phyloP scores from a whole-genome alignment of 441 rosid genomes.

The Lagerstroemia fauriei region DNA sequence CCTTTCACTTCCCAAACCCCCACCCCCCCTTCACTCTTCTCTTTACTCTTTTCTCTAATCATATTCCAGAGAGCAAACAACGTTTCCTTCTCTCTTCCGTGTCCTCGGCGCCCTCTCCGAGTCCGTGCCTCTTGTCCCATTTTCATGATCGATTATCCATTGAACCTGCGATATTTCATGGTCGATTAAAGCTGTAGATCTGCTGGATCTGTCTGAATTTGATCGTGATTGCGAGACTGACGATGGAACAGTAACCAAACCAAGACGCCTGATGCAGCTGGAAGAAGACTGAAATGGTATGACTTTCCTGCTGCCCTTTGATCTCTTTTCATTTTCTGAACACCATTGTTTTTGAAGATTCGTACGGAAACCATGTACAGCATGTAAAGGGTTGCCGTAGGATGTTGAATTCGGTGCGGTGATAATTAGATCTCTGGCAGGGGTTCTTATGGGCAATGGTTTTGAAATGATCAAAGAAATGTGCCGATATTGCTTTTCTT shows the following conservation, averaged over 20 bases:
- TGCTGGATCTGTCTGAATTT: neutral
- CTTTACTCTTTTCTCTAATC: conserved; percentile 15
- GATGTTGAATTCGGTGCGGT: neutral
- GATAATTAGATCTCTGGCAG: neutral
- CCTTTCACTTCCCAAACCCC: conserved; percentile 28
- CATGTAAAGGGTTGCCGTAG: neutral
- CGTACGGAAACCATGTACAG: neutral
- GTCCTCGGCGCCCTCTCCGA: too few species aligned
- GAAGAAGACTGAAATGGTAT: neutral
- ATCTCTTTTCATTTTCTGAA: neutral
- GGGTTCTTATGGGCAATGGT: neutral
- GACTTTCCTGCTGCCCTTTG: neutral
- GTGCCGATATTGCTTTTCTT: neutral
- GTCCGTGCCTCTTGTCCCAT: neutral
- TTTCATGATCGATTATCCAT: neutral
- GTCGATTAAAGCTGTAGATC: neutral
- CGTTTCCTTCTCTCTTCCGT: too few species aligned
- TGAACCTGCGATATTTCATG: neutral
- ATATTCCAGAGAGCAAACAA: too few species aligned
- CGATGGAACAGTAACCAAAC: neutral
- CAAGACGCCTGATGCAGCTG: neutral
- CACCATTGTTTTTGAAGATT: neutral
- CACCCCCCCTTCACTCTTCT: conserved; percentile 22
- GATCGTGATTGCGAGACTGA: neutral
- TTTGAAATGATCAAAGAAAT: neutral